These are phyloP conservation scores for Citrus australasica DNA, from an alignment of 345 rosid species.

Conservation along the genomic window DNA sequence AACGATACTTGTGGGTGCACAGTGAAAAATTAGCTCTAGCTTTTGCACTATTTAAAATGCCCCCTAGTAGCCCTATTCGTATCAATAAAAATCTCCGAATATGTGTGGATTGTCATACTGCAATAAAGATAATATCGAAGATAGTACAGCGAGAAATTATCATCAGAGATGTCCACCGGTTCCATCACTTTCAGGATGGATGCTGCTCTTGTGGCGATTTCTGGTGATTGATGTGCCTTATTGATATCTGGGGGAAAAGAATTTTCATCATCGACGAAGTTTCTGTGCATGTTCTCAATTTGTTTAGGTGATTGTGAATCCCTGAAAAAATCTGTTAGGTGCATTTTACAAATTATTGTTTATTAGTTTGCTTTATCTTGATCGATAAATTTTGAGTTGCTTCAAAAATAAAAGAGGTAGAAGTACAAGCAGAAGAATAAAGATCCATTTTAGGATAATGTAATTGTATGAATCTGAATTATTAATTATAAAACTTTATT, in stretches of 20 bases:
- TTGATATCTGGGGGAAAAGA: not conserved
- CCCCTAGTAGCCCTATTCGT: slow-evolving; percentile 47
- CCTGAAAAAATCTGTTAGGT: not conserved
- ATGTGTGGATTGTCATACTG: slow-evolving; percentile 75
- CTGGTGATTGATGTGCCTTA: slow-evolving; percentile 48
- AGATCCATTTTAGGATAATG: not conserved
- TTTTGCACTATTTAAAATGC: slow-evolving; percentile 50
- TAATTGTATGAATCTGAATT: not conserved
- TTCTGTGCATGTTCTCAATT: not conserved
- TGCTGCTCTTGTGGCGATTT: slow-evolving; percentile 77
- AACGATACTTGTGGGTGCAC: slow-evolving; percentile 67
- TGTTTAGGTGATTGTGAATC: not conserved
- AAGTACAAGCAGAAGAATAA: not conserved
- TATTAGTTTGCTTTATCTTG: not conserved
- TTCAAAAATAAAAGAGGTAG: not conserved
- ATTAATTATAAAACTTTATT: not conserved
- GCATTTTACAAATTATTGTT: not conserved
- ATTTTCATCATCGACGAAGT: not conserved
- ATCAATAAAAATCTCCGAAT: slow-evolving; percentile 79
- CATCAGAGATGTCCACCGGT: slow-evolving; percentile 79
- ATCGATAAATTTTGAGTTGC: not conserved
- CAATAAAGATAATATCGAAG: slow-evolving; percentile 63
- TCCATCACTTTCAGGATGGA: slow-evolving; percentile 74
- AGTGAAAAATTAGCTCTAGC: slow-evolving; percentile 90
- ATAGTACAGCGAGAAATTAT: slow-evolving; percentile 62